A percentile compares a stretch with the other conserved stretches of the same genome.
phyloP scores from a whole-genome alignment of 192 early-diverging fungal genomes.

The Podochytrium sp. region DNA sequence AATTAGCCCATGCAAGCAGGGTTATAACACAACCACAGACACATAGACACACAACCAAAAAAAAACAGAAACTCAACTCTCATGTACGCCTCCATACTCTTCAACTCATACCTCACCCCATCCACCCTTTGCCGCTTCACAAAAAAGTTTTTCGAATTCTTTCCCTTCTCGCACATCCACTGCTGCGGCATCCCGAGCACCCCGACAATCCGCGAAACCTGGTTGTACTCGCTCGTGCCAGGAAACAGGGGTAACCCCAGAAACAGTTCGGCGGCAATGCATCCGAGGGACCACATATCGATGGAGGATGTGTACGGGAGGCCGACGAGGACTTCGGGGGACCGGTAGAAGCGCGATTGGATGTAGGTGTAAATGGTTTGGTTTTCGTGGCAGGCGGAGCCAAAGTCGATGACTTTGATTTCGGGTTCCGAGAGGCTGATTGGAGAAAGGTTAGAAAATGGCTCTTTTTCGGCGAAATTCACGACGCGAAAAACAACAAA shows the following conservation, averaged over 20 bases:
- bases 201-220: slow-evolving; percentile 91
- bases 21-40: no score
- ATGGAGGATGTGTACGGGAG: slow-evolving; percentile 90
- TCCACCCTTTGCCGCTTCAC: slow-evolving; percentile 59
- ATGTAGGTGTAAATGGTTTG: slow-evolving; percentile 98
- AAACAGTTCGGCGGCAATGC: slow-evolving; percentile 96
- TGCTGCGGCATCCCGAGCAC: slow-evolving; percentile 87
- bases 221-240: slow-evolving; percentile 95
- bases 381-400: slow-evolving; percentile 94
- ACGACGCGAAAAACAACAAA: slow-evolving; percentile 27
- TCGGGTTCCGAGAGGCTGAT: slow-evolving; percentile 58
- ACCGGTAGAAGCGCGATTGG: slow-evolving; percentile 96
- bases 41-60: neutral
- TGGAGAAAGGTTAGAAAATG: neutral
- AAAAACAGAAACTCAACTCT: slow-evolving; percentile 34
- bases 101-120: slow-evolving; percentile 64
- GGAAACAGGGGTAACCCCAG: slow-evolving; percentile 95
- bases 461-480: no score
- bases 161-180: slow-evolving; percentile 94
- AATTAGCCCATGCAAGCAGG: no score
- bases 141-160: slow-evolving; percentile 86
- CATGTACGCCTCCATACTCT: slow-evolving; percentile 81
- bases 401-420: slow-evolving; percentile 99
- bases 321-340: slow-evolving; percentile 93
- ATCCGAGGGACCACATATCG: slow-evolving; percentile 99